Percentiles rank a stretch among this genome's conserved stretches.
Evolutionary conservation across 2,329 filamentous ascomycete genomes (phyloP).

Genomic region (Gnomoniopsis smithogilvyi): DNA sequence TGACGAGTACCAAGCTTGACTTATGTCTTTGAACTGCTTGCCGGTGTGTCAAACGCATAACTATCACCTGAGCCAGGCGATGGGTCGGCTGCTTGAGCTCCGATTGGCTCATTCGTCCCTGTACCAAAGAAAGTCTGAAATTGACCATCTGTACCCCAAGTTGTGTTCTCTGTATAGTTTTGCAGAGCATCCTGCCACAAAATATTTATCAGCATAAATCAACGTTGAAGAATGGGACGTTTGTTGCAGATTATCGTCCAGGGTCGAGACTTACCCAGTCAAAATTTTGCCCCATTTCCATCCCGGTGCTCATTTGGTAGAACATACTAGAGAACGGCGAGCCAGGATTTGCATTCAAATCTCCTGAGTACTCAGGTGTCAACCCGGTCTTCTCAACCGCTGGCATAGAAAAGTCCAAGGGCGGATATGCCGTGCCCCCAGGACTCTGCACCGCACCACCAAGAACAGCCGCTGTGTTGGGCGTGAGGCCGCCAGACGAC

Average conservation of each 20-base stretch:
- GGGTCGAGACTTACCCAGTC: conserved; percentile 50
- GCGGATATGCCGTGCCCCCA: conserved; percentile 39
- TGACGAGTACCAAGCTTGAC: background rate
- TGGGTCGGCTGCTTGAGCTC: conserved; percentile 3
- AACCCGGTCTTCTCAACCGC: conserved; percentile 30
- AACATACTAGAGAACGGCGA: conserved; percentile 55
- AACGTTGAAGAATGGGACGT: background rate
- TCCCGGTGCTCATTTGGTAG: conserved; percentile 37
- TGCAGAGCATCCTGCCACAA: conserved; percentile 49
- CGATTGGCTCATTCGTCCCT: background rate
- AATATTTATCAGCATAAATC: conserved; percentile 23
- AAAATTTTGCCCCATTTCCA: conserved; percentile 50
- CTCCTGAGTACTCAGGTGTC: conserved; percentile 35
- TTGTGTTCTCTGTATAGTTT: conserved; percentile 53
- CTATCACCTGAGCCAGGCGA: conserved; percentile 17
- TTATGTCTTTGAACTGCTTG: conserved; percentile 13
- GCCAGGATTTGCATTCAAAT: conserved; percentile 29
- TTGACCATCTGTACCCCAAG: conserved; percentile 49
- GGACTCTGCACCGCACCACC: conserved; percentile 32
- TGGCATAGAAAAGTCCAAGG: conserved; percentile 38
- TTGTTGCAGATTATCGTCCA: background rate
- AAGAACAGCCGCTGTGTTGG: conserved; percentile 26
- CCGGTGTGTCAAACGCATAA: conserved; percentile 16
- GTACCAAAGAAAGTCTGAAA: conserved; percentile 48
- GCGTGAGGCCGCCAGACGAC: conserved; percentile 33